Evolutionary conservation across 179 eudicot genomes (phyloP).

Genomic region (Corrigiola litoralis): DNA sequence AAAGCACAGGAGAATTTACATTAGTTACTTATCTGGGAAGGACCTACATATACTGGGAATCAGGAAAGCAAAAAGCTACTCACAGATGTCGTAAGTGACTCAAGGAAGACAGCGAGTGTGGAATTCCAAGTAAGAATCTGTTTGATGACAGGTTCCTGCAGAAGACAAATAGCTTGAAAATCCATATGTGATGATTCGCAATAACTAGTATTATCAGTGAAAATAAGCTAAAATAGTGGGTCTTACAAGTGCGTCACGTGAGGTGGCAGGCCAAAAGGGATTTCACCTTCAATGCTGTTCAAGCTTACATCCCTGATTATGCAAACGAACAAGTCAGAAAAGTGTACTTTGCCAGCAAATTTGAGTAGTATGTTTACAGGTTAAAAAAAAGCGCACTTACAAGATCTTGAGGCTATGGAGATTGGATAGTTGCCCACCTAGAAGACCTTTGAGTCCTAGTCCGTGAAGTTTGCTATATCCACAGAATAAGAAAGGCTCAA

Average conservation of each 20-base stretch:
- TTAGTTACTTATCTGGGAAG: neutral
- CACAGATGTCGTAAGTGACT: conserved; percentile 69
- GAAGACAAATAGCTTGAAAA: neutral
- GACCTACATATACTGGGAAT: neutral
- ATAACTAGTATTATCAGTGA: neutral
- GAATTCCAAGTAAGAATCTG: conserved; percentile 52
- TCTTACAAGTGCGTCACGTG: conserved; percentile 77
- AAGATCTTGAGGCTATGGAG: conserved; percentile 57
- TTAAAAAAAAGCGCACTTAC: conserved; percentile 35
- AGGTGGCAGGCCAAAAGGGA: conserved; percentile 70
- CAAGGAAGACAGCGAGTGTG: conserved; percentile 55
- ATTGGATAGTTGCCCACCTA: conserved; percentile 53
- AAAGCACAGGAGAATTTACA: conserved; percentile 6
- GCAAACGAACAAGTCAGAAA: conserved; percentile 11
- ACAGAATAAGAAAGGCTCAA: neutral
- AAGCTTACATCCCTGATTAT: conserved; percentile 61
- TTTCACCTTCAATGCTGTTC: conserved; percentile 60
- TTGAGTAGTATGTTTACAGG: neutral
- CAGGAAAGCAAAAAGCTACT: conserved; percentile 29
- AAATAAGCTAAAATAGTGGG: neutral
- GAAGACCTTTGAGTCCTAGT: conserved; percentile 53
- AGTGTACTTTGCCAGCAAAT: neutral
- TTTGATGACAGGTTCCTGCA: conserved; percentile 77
- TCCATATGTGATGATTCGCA: neutral
- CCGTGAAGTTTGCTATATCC: conserved; percentile 59